Percentiles rank a stretch among this genome's conserved stretches.
These are phyloP conservation scores for Psidium guajava DNA, from an alignment of 345 rosid species.

Conservation along the genomic window DNA sequence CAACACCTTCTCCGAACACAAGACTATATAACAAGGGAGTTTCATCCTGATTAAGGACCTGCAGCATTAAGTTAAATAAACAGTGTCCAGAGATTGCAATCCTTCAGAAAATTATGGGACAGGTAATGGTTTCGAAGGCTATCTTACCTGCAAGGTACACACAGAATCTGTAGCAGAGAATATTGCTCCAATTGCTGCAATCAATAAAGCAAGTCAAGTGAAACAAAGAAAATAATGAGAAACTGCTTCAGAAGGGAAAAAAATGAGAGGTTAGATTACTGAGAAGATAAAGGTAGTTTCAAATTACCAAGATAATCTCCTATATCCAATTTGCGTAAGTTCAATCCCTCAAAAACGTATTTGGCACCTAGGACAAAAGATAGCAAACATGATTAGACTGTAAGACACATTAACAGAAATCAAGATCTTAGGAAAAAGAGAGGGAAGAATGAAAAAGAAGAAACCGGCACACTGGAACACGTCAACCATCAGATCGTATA, in stretches of 20 bases:
- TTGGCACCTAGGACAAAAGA: constrained; percentile 44
- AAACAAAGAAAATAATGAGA: neutral
- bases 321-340: constrained; percentile 46
- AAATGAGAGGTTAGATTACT: neutral
- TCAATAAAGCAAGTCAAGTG: neutral
- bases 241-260: neutral
- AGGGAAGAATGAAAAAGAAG: neutral
- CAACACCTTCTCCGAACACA: constrained; percentile 97
- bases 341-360: constrained; percentile 60
- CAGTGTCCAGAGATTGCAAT: neutral
- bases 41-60: constrained; percentile 94
- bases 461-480: neutral
- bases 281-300: neutral
- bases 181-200: constrained; percentile 91
- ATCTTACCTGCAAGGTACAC: constrained; percentile 83
- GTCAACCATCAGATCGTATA: neutral
- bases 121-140: neutral
- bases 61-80: constrained; percentile 1
- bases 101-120: neutral
- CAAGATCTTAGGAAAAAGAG: neutral
- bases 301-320: constrained; percentile 74
- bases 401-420: neutral
- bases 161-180: constrained; percentile 99
- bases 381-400: neutral
- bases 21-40: constrained; percentile 83